These are phyloP conservation scores for Scedosporium dehoogii DNA, from an alignment of 2,329 filamentous ascomycete species.

Conservation along the genomic window DNA sequence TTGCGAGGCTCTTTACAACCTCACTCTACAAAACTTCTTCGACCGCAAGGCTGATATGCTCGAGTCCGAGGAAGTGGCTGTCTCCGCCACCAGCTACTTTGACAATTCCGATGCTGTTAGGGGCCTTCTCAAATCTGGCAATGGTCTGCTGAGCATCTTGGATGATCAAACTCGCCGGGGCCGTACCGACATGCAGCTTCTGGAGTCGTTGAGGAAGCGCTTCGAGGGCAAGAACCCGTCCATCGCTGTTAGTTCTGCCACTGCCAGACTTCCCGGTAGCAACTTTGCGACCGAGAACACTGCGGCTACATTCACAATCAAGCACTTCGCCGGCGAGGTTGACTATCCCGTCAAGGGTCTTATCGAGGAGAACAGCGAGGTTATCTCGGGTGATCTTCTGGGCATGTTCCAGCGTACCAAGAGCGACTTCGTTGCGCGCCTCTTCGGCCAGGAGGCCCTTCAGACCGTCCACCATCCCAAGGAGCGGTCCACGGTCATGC, in stretches of 20 bases:
- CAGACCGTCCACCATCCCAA: constrained; percentile 90
- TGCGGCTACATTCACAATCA: constrained; percentile 75
- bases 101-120: constrained; percentile 94
- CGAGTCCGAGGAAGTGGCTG: constrained; percentile 85
- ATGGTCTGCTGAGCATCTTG: constrained; percentile 85
- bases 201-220: constrained; percentile 83
- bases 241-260: constrained; percentile 68
- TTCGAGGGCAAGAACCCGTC: constrained; percentile 93
- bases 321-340: constrained; percentile 92
- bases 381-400: constrained; percentile 91
- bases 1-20: constrained; percentile 83
- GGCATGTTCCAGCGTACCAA: constrained; percentile 84
- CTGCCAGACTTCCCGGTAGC: constrained; percentile 69
- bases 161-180: constrained; percentile 92
- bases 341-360: constrained; percentile 84
- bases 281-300: constrained; percentile 82
- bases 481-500: constrained; percentile 83
- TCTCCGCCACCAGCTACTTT: constrained; percentile 90
- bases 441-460: constrained; percentile 93
- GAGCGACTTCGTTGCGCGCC: constrained; percentile 76
- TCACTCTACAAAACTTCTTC: constrained; percentile 92
- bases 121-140: constrained; percentile 82
- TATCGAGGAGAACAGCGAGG: constrained; percentile 90
- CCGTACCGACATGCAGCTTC: constrained; percentile 77
- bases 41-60: constrained; percentile 87